Evolutionary conservation across 257 asterid species (phyloP).

Genomic region (Oldenlandia corymbosa): DNA sequence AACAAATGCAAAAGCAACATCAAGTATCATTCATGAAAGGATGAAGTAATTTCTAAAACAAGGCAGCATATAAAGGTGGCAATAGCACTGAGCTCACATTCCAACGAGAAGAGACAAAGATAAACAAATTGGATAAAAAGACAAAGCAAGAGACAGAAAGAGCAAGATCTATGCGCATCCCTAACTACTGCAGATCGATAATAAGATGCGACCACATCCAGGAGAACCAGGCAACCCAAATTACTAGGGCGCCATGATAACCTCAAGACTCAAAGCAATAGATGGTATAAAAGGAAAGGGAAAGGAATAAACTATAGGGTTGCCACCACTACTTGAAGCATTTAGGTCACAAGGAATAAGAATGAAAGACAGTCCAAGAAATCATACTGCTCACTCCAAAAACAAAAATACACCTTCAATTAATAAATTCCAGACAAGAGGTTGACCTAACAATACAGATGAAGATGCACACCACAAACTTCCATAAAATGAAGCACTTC

Average conservation of each 20-base stretch:
- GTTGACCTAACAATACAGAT: not conserved
- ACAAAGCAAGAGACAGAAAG: not conserved
- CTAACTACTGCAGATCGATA: not conserved
- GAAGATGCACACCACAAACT: not conserved
- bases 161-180: constrained; percentile 1
- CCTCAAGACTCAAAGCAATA: not conserved
- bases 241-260: not conserved
- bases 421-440: no score
- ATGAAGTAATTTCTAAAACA: not conserved
- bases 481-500: not conserved
- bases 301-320: no score
- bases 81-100: constrained; percentile 1
- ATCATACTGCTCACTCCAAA: not conserved
- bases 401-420: no score
- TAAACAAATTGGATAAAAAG: not conserved
- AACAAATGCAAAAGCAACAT: not conserved
- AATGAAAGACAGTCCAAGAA: not conserved
- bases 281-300: no score
- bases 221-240: not conserved
- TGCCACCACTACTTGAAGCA: no score
- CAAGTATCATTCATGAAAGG: no score
- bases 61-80: not conserved
- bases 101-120: not conserved
- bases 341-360: no score
- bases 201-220: not conserved